phyloP scores from a whole-genome alignment of 495 filamentous ascomycete genomes.

The Neurospora sp. region DNA sequence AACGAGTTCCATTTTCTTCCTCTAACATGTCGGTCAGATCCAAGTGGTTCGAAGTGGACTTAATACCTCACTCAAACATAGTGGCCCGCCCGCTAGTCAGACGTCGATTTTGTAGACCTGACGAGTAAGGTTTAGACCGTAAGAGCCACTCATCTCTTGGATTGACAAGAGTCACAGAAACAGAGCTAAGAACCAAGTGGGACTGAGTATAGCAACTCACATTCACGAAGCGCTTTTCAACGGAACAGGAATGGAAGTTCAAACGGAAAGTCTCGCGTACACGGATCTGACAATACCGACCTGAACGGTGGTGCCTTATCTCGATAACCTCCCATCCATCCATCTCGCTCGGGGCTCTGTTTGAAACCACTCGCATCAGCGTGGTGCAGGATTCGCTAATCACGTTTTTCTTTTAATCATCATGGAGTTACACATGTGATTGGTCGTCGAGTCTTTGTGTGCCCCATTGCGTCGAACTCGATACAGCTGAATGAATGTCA shows the following conservation, averaged over 20 bases:
- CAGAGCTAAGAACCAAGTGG: neutral
- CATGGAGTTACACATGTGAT: neutral
- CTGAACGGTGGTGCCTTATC: neutral
- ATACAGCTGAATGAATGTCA: no score
- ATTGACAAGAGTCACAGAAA: neutral
- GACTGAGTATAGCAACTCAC: neutral
- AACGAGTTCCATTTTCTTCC: neutral
- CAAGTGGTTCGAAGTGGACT: neutral
- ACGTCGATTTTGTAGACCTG: no score
- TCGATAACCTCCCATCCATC: neutral
- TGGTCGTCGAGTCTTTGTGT: neutral
- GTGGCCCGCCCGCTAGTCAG: no score
- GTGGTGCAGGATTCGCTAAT: neutral
- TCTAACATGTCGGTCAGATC: slow-evolving; percentile 4
- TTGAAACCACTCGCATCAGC: neutral
- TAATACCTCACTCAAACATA: neutral
- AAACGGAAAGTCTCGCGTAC: neutral
- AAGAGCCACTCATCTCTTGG: neutral
- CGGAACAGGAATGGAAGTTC: no score
- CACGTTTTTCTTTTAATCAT: neutral
- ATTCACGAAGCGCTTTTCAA: no score
- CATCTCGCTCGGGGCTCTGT: neutral
- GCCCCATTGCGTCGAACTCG: no score
- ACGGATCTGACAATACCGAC: neutral
- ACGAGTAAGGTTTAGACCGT: neutral